Evolutionary conservation across 352 stramenopile species (phyloP), one percentile per base, ranked within the genome.

Genomic region (Elongisporangium anandrum): DNA sequence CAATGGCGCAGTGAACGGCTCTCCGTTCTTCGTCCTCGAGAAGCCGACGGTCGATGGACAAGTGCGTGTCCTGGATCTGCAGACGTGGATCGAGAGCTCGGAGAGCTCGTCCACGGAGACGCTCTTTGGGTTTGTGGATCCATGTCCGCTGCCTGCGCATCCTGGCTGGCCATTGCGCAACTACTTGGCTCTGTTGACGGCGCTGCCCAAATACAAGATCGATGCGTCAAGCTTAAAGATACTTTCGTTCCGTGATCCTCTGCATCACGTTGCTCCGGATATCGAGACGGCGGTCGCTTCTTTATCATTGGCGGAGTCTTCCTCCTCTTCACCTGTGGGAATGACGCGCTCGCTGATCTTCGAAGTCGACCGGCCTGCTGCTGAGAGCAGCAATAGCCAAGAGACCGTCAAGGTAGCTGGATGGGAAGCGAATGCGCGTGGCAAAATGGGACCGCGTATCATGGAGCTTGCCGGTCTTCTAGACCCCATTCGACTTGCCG

Each of bases 161-260:
- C 88, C 88, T 13, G 88, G 89, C 0, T 97, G 90, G 91, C 89
- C 90, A 15, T 61, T 97, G 54, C 86, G 89, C 13, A 97, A 97
- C 60, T 95, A 93, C 50, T 54, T 97, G 34, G 78, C 78, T 9
- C 52, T 89, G 3, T 63, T 94, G 1, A 71, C 76, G 13, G 65
- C 77, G 3, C 56, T 87, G 3, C 68, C 81, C 8, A 21, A 51
- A 3, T 29, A 52, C 9, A 80, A 75, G 45, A 21, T 86, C 9
- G 54, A 74, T 6, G 70, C 54, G 3, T 70, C 66, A 8, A 54
- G 45, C 0, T 3, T 90, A 5, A 75, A 75, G 16, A 61, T 94
- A 4, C 52, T 94, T 17, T 87, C 83, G 4, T 91, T 91, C 59
- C 81, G 84, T 24, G 84, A 93, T 24, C 79, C 90, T 23, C 65